These are phyloP conservation scores for Pleochaeta shiraiana DNA, from an alignment of 2,329 filamentous ascomycete species.

Conservation along the genomic window DNA sequence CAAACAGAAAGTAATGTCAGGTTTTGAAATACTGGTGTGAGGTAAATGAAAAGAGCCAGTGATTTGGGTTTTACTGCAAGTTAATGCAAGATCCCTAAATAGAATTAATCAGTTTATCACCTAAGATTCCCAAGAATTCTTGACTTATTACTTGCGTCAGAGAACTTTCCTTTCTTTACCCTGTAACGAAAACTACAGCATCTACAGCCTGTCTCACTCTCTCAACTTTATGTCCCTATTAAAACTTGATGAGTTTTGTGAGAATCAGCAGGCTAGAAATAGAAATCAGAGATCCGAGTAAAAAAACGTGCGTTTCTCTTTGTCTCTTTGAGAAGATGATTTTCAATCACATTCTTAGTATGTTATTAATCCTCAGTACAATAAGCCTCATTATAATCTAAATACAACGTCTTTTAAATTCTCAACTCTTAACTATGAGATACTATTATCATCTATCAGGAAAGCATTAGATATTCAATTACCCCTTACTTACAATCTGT, in stretches of 20 bases:
- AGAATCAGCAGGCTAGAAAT: constrained; percentile 24
- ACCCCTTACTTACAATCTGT: no score
- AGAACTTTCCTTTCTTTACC: constrained; percentile 23
- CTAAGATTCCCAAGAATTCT: neutral
- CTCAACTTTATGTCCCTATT: constrained; percentile 26
- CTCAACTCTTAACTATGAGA: no score
- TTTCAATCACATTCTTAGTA: constrained; percentile 20
- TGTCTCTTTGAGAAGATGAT: constrained; percentile 19
- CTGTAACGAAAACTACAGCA: constrained; percentile 22
- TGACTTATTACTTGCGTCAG: constrained; percentile 18
- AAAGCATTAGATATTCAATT: no score
- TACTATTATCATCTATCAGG: no score
- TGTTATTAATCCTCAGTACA: constrained; percentile 19
- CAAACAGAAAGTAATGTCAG: constrained; percentile 20
- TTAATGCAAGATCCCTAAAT: constrained; percentile 24
- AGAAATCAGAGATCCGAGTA: constrained; percentile 21
- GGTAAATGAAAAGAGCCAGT: constrained; percentile 30
- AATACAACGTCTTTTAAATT: no score
- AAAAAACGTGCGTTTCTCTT: constrained; percentile 13
- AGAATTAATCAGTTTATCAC: neutral
- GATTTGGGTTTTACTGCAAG: constrained; percentile 29
- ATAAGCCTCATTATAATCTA: constrained; percentile 15
- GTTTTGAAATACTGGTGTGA: constrained; percentile 21
- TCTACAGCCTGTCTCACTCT: constrained; percentile 23
- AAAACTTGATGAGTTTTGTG: constrained; percentile 26